Conservation (phyloP, 805 yeast genomes). For the Debaryomyces tyrocola region DNA sequence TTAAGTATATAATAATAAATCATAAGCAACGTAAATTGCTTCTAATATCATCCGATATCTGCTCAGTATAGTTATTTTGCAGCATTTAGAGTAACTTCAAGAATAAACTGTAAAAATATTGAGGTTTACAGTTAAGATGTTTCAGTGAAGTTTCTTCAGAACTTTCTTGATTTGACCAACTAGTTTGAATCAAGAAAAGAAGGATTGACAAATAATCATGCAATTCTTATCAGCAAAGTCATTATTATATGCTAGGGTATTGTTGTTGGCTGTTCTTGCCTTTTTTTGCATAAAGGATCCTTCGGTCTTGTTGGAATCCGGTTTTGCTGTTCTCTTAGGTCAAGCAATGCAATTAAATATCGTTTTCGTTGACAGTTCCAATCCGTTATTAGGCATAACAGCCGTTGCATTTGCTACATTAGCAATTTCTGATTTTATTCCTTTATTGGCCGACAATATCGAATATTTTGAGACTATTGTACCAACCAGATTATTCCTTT, state of each 20-base stretch:
- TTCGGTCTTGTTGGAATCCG: conserved; percentile 39
- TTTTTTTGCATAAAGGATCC: conserved; percentile 52
- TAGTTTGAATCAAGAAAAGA: neutral
- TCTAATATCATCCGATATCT: no score
- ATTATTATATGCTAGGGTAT: conserved; percentile 47
- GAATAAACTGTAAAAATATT: neutral
- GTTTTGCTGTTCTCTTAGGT: conserved; percentile 52
- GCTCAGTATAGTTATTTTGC: neutral
- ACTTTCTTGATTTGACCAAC: no score
- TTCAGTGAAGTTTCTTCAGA: neutral
- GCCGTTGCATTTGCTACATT: conserved; percentile 45
- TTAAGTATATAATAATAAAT: no score
- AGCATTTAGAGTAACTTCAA: neutral
- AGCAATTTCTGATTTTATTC: conserved; percentile 57
- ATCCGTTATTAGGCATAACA: conserved; percentile 51
- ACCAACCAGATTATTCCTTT: conserved; percentile 54
- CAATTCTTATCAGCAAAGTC: conserved; percentile 52
- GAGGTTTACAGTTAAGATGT: neutral
- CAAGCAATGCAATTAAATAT: conserved; percentile 56
- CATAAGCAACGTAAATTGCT: no score
- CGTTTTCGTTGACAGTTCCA: conserved; percentile 28
- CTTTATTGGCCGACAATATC: conserved; percentile 50
- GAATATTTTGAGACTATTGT: conserved; percentile 59
- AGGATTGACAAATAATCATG: conserved; percentile 29
- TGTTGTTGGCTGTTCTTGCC: conserved; percentile 43